Evolutionary conservation across 208 protist genomes (phyloP).

Genomic region (Trichomonas tenax): DNA sequence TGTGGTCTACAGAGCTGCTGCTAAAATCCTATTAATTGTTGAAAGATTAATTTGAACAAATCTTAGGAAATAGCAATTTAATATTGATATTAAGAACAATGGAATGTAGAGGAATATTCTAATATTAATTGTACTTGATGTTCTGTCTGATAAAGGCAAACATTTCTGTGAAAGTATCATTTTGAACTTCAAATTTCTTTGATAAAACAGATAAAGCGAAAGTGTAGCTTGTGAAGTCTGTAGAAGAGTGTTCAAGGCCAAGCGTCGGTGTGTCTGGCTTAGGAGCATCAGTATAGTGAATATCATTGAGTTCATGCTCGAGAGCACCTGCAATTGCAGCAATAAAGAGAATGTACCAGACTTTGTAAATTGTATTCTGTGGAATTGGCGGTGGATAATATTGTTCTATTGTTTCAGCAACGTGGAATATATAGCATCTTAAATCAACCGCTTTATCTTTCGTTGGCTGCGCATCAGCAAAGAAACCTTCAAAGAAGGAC

Average conservation of each 20-base stretch:
- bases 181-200: neutral
- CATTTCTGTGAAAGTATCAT: neutral
- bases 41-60: too few relatives aligned
- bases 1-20: too few relatives aligned
- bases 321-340: neutral
- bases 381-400: neutral
- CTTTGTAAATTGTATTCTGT: neutral
- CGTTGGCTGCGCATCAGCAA: neutral
- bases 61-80: too few relatives aligned
- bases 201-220: neutral
- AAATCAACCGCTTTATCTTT: neutral
- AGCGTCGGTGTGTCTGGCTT: neutral
- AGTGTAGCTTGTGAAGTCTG: neutral
- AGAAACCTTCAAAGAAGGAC: neutral
- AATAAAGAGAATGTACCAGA: conserved; percentile 9
- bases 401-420: neutral
- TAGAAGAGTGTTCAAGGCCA: neutral
- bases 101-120: too few relatives aligned
- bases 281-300: neutral
- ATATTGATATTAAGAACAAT: too few relatives aligned
- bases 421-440: neutral
- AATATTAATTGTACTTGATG: neutral
- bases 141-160: neutral
- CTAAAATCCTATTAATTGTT: too few relatives aligned
- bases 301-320: neutral